Base-by-base conservation (phyloP, 2,329 filamentous ascomycete species). In the Xylaria polymorpha region DNA sequence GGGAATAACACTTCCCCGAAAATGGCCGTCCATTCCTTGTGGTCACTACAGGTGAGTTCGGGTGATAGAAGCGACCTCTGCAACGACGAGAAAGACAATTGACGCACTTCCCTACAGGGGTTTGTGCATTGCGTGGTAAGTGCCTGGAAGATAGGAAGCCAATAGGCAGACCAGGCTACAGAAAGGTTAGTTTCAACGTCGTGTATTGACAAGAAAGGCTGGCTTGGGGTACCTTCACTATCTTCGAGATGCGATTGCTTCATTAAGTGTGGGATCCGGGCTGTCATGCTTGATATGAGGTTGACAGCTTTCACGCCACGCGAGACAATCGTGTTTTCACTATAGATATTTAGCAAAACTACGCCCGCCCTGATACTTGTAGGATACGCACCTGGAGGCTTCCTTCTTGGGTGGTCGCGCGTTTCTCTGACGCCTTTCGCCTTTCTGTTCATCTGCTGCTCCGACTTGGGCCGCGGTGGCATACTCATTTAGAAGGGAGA, bases 101-200 rank as follows among this genome's bases (percentile, higher is more conserved):
- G 92, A 3, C 96, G 90, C 68, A 99, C 93, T 75, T 98, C 94
- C 64, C 95, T 92, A 77, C 94, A 98, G 0, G 94, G 94, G 78
- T 98, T 99, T 63, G 93, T 93, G 81, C 94, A 98, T 81, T 99
- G 96, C 4, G 89, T 90, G 3, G 92, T 96, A 20, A 99, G 83
- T 6, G 94, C 92, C 74, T 94, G 90, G 81, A 99, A 96, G 32
- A 99, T 94, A 1, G 95, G 96, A 15, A 94, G 91, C 96, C 96
- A 99, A 80, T 99, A 99, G 9, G 96, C 94, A 60, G 94, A 94
- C 96, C 96, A 99, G 15, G 96, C 96, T 92, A 71, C n/a, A 56
- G 39, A 74, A 68, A 48, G 74, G 72, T 79, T 68, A 81, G 78
- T 69, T 61, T n/a, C 50, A 7, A 61, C 18, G 35, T 10, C 14